A percentile compares a stretch with the other conserved stretches of the same genome.
phyloP scores from a whole-genome alignment of 805 yeast genomes.

The Pichia nakasei region DNA sequence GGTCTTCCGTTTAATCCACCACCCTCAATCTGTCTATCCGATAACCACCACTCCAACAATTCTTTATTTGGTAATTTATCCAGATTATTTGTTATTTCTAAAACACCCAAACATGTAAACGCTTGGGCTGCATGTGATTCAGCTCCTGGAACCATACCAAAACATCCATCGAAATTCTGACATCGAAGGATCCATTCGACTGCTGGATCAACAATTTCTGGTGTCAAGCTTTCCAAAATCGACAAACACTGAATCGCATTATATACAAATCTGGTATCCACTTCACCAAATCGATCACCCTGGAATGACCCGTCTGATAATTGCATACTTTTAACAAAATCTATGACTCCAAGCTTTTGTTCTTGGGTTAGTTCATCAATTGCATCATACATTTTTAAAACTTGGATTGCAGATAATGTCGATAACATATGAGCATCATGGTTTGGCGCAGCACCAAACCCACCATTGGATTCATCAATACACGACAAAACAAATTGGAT shows the following conservation, averaged over 20 bases:
- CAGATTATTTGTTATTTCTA: constrained; percentile 58
- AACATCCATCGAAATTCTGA: constrained; percentile 91
- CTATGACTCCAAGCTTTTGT: constrained; percentile 25
- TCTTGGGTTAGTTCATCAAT: constrained; percentile 33
- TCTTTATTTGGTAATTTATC: constrained; percentile 37
- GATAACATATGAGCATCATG: constrained; percentile 86
- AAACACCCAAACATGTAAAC: constrained; percentile 75
- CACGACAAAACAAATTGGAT: constrained; percentile 64
- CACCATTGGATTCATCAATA: constrained; percentile 50
- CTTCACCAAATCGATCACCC: constrained; percentile 89
- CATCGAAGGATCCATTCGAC: constrained; percentile 58
- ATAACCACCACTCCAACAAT: constrained; percentile 71
- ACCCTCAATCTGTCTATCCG: constrained; percentile 75
- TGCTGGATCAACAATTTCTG: constrained; percentile 46
- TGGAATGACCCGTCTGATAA: constrained; percentile 63
- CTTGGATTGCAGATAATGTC: constrained; percentile 81
- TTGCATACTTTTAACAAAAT: constrained; percentile 39
- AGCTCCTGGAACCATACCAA: constrained; percentile 88
- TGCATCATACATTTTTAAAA: constrained; percentile 57
- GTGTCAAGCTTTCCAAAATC: constrained; percentile 49
- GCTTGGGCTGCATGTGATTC: constrained; percentile 93
- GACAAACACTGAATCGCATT: constrained; percentile 69
- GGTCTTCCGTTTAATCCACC: constrained; percentile 98
- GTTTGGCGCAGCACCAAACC: constrained; percentile 81
- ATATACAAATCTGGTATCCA: constrained; percentile 86